Base-by-base conservation (phyloP, 108 stramenopile species). In the Pseudonitzschia delicatissima region DNA sequence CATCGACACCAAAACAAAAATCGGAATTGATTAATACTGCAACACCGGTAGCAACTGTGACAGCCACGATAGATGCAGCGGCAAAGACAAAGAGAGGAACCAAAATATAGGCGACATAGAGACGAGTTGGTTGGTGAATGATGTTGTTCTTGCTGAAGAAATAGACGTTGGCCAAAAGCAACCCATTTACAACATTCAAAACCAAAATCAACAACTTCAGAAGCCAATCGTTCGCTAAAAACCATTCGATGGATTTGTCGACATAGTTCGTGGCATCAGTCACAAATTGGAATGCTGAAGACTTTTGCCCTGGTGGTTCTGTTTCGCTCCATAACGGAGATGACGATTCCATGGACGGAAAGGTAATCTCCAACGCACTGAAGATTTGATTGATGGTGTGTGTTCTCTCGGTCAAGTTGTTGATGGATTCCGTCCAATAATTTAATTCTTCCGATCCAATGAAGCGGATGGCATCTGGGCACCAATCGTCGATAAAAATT, bases 1-100 rank as follows among this genome's bases (percentile, higher is more conserved):
- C 44, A 2, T 51, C 50, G 4, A 77, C 77, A 27, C 82, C 82
- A 12, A 66, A 49, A 55, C 82, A 83, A 70, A 83, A 83, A 36
- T 83, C 82, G 0, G 78, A 67, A 74, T 79, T 83, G 28, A 76
- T 21, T 26, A 74, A n/a, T 6, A 66, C 57, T 7, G 65, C 67
- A 35, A 71, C 45, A 13, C 74, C 72, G 37, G 58, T 65, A 27
- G 49, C 33, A 27, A 68, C 49, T 0, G 78, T 63, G 11, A 64
- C 52, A 35, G 40, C 36, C 18, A 74, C 9, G 0, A 65, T 17
- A 1, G 57, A 21, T 1, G 69, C n/a, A 12, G 78, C 45, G 13
- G 37, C 36, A 8, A 73, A 12, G 11, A 17, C 28, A 64, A 83
- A 83, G 5, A 64, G 3, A 3, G 82, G 82, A 21, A 83, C 37